Evolutionary conservation across 2,329 filamentous ascomycete species (phyloP).

Genomic region (Colletotrichum siamense): DNA sequence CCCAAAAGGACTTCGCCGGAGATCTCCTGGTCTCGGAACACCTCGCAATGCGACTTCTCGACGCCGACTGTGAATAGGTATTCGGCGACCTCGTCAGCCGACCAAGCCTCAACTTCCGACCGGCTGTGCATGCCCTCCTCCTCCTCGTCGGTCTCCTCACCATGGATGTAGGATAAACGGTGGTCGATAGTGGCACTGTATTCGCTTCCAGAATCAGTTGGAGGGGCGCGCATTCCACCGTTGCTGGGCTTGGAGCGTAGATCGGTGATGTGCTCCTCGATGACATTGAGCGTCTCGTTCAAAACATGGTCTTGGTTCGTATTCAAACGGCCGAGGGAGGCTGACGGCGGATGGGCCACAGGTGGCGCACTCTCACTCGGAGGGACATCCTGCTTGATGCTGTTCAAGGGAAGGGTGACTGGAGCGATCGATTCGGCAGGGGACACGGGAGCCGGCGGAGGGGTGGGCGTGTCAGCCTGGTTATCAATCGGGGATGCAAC

Average conservation of each 20-base stretch:
- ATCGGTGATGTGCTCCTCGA: slow-evolving; percentile 95
- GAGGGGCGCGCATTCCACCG: slow-evolving; percentile 55
- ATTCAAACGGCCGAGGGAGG: slow-evolving; percentile 40
- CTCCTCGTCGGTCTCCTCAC: slow-evolving; percentile 94
- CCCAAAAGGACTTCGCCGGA: slow-evolving; percentile 89
- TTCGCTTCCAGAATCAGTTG: slow-evolving; percentile 85
- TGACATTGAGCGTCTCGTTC: slow-evolving; percentile 93
- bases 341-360: slow-evolving; percentile 31
- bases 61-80: slow-evolving; percentile 86
- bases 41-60: slow-evolving; percentile 88
- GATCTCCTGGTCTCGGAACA: slow-evolving; percentile 96
- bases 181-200: slow-evolving; percentile 82
- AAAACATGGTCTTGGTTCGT: slow-evolving; percentile 74
- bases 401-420: slow-evolving; percentile 46
- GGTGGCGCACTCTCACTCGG: slow-evolving; percentile 37
- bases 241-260: slow-evolving; percentile 64
- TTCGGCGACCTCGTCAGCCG: slow-evolving; percentile 81
- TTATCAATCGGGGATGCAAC: background rate
- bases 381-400: slow-evolving; percentile 39
- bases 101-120: slow-evolving; percentile 81
- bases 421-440: slow-evolving; percentile 36
- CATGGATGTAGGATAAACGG: slow-evolving; percentile 88
- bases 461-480: background rate
- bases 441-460: slow-evolving; percentile 24
- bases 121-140: slow-evolving; percentile 73